phyloP scores from a whole-genome alignment of 495 filamentous ascomycete genomes.

The Aspergillus sclerotiicarbonarius region DNA sequence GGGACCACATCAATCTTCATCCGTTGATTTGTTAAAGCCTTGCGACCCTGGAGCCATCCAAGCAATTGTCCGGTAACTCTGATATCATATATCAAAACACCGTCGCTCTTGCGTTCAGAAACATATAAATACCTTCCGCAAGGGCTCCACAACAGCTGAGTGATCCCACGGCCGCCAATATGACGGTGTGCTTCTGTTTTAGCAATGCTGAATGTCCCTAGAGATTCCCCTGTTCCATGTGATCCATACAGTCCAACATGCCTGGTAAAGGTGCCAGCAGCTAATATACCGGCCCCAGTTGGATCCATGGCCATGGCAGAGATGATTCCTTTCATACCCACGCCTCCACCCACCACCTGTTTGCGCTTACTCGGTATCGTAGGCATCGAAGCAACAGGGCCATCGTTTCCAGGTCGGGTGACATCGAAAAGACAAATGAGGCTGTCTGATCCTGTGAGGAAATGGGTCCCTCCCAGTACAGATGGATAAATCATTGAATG shows the following conservation, averaged over 20 bases:
- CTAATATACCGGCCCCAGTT: slow-evolving; percentile 57
- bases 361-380: slow-evolving; percentile 77
- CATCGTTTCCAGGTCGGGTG: slow-evolving; percentile 55
- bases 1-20: slow-evolving; percentile 67
- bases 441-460: slow-evolving; percentile 71
- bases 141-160: slow-evolving; percentile 74
- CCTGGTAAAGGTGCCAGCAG: slow-evolving; percentile 79
- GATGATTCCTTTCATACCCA: slow-evolving; percentile 83
- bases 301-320: slow-evolving; percentile 59
- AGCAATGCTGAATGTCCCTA: slow-evolving; percentile 62
- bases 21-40: slow-evolving; percentile 72
- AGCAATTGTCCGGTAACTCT: slow-evolving; percentile 68
- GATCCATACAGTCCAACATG: slow-evolving; percentile 74
- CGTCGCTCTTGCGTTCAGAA: slow-evolving; percentile 75
- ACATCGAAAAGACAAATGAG: slow-evolving; percentile 78
- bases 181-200: slow-evolving; percentile 37
- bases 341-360: slow-evolving; percentile 63
- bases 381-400: slow-evolving; percentile 59
- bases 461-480: slow-evolving; percentile 52
- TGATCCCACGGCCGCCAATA: slow-evolving; percentile 66
- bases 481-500: slow-evolving; percentile 68
- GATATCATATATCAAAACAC: slow-evolving; percentile 79
- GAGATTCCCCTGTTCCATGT: slow-evolving; percentile 59
- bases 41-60: slow-evolving; percentile 67
- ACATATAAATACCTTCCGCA: slow-evolving; percentile 87